phyloP scores from a whole-genome alignment of 2,329 filamentous ascomycete species.

The Rhexocercosporidium sp. region DNA sequence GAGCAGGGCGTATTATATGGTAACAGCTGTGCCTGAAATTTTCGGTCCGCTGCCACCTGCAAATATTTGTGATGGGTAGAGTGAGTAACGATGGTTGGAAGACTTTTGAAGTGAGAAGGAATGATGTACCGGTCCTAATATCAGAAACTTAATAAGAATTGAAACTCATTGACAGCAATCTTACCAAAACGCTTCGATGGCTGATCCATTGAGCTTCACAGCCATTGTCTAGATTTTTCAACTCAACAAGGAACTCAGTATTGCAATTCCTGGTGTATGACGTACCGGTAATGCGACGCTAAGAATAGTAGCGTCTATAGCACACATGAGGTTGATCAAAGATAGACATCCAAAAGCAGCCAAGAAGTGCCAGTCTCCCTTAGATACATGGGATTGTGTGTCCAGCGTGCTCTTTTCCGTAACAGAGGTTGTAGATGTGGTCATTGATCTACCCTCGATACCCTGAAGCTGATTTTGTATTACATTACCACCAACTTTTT shows the following conservation, averaged over 20 bases:
- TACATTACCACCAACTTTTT: not conserved
- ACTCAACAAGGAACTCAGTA: not conserved
- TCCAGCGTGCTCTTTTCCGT: not conserved
- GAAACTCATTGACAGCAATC: not conserved
- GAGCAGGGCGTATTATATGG: too few relatives aligned
- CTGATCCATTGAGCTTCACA: constrained; percentile 1
- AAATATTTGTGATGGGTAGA: too few relatives aligned
- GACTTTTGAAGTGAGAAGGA: not conserved
- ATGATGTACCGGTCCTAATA: not conserved
- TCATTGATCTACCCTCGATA: constrained; percentile 5
- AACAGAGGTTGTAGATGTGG: constrained; percentile 4
- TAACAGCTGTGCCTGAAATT: too few relatives aligned
- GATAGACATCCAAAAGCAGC: constrained; percentile 4
- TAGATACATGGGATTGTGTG: constrained; percentile 4
- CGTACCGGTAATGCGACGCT: not conserved
- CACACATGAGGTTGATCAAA: constrained; percentile 1
- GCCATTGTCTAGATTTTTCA: not conserved
- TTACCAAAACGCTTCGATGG: constrained; percentile 1
- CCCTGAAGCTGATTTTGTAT: not conserved
- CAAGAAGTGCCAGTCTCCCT: constrained; percentile 1
- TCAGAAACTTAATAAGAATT: not conserved
- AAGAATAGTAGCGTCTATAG: not conserved
- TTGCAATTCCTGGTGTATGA: not conserved
- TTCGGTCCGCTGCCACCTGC: too few relatives aligned
- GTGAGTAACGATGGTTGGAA: constrained; percentile 1